Percentiles rank a stretch among this genome's conserved stretches.
Conservation (phyloP, 1,139 yeast genomes). For the Wickerhamomyces sp. region DNA sequence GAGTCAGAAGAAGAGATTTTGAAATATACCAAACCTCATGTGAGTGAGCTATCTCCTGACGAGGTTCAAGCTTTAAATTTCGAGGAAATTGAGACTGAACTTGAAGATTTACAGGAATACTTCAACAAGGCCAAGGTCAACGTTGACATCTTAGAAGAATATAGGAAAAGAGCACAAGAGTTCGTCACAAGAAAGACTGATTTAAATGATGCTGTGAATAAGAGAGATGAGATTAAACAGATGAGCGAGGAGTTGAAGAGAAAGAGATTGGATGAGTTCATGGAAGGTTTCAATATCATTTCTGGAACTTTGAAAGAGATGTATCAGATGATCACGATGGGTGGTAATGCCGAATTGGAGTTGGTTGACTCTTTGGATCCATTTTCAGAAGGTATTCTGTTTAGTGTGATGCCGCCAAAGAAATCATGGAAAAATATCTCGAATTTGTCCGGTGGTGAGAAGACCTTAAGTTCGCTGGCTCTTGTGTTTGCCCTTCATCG, state of each 20-base stretch:
- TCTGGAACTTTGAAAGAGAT: slow-evolving; percentile 89
- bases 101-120: slow-evolving; percentile 51
- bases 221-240: slow-evolving; percentile 62
- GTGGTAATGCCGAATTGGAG: slow-evolving; percentile 97
- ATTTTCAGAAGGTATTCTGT: slow-evolving; percentile 93
- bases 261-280: slow-evolving; percentile 79
- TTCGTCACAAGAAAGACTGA: slow-evolving; percentile 58
- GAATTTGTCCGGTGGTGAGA: slow-evolving; percentile 96
- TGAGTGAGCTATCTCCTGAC: slow-evolving; percentile 44
- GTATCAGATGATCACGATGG: slow-evolving; percentile 99
- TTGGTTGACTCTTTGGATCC: slow-evolving; percentile 95
- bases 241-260: slow-evolving; percentile 67
- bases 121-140: slow-evolving; percentile 61
- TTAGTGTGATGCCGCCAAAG: slow-evolving; percentile 99
- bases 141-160: slow-evolving; percentile 71
- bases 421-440: slow-evolving; percentile 96
- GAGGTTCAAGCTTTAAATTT: slow-evolving; percentile 49
- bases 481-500: slow-evolving; percentile 94
- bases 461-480: slow-evolving; percentile 91
- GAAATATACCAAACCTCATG: slow-evolving; percentile 15
- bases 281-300: slow-evolving; percentile 85
- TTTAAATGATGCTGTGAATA: slow-evolving; percentile 59
- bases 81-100: slow-evolving; percentile 44
- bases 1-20: slow-evolving; percentile 20
- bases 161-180: slow-evolving; percentile 62